Evolutionary conservation across 345 rosid genomes (phyloP).

Genomic region (Adansonia digitata): DNA sequence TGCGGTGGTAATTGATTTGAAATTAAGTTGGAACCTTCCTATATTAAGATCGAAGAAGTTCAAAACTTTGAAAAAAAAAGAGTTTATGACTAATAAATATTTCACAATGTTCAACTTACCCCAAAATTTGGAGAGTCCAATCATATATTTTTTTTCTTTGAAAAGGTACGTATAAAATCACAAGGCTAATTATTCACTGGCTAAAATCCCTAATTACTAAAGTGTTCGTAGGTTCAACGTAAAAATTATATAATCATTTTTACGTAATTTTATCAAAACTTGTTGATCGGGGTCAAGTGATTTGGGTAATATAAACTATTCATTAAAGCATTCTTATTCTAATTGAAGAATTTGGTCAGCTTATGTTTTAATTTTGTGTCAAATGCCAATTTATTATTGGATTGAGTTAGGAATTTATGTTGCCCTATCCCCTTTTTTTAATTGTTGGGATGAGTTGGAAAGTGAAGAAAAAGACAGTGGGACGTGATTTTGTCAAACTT

Average conservation of each 20-base stretch:
- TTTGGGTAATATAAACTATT: too few relatives aligned
- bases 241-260: neutral
- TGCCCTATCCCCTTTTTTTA: neutral
- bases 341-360: neutral
- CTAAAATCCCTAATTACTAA: neutral
- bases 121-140: neutral
- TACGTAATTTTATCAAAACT: too few relatives aligned
- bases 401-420: neutral
- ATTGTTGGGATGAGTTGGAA: neutral
- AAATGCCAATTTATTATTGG: neutral
- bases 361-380: too few relatives aligned
- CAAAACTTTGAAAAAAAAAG: too few relatives aligned
- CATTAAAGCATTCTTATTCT: neutral
- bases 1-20: too few relatives aligned
- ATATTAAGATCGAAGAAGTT: too few relatives aligned
- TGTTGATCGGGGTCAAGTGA: too few relatives aligned
- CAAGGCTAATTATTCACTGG: neutral
- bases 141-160: too few relatives aligned
- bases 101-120: neutral
- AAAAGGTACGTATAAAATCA: too few relatives aligned
- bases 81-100: neutral
- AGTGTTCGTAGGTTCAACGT: neutral
- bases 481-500: neutral
- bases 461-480: too few relatives aligned
- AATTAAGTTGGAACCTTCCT: too few relatives aligned